phyloP scores from a whole-genome alignment of 208 protist species.

The Leishmania tarentolae region DNA sequence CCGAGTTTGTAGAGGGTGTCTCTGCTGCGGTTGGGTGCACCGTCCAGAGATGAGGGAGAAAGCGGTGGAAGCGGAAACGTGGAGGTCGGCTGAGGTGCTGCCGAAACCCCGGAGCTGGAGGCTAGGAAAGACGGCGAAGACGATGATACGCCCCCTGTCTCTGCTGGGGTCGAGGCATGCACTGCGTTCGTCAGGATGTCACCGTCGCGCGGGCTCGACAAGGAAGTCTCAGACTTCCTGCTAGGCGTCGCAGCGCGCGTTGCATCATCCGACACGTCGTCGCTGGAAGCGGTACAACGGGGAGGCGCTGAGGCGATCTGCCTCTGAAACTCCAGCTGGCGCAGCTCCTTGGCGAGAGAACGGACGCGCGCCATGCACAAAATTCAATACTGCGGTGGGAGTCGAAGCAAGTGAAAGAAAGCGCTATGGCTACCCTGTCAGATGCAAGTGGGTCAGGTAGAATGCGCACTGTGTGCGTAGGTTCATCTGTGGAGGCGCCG shows the following conservation, averaged over 20 bases:
- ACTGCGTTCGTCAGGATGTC: not conserved
- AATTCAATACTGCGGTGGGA: not conserved
- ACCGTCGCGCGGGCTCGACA: slow-evolving; percentile 1
- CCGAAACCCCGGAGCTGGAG: not conserved
- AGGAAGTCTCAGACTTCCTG: not conserved
- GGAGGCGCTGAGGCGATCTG: slow-evolving; percentile 3
- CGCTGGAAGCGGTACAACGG: not conserved
- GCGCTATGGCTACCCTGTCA: not conserved
- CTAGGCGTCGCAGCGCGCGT: not conserved
- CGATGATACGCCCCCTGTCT: not conserved
- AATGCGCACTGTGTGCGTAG: not conserved
- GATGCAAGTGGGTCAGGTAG: not conserved
- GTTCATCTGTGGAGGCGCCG: not conserved
- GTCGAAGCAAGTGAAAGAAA: not conserved
- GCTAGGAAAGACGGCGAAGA: slow-evolving; percentile 14
- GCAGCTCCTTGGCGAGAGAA: slow-evolving; percentile 39
- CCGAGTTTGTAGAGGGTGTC: slow-evolving; percentile 17
- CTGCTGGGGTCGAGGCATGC: not conserved
- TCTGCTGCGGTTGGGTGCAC: not conserved
- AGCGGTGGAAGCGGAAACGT: not conserved
- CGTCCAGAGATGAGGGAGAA: not conserved
- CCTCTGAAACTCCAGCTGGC: slow-evolving; percentile 29
- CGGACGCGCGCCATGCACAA: slow-evolving; percentile 25
- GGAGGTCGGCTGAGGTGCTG: not conserved
- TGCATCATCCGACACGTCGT: not conserved